Base-by-base conservation (phyloP, 2,329 filamentous ascomycete genomes). In the Fusarium transvaalense region DNA sequence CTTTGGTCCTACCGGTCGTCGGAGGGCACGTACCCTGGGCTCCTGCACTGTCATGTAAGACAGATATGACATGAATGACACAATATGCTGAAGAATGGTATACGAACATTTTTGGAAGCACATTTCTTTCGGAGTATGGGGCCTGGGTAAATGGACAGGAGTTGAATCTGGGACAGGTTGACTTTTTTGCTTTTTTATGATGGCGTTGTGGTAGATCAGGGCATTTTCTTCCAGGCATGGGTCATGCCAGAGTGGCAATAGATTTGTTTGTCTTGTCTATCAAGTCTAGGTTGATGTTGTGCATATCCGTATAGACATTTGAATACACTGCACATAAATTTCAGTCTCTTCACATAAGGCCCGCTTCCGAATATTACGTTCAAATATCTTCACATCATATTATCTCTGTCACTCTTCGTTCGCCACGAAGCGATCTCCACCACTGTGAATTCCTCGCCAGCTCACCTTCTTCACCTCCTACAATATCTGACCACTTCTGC, bases 41-140 rank as follows among this genome's bases (percentile, higher is more conserved):
- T 79, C 82, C 29, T 92, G 90, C 77, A 75, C 78, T 42, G 82
- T 92, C 58, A 92, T 92, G 90, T 92, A 81, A 88, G 39, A 31
- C 19, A 23, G 25, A 50, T 29, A 50, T 29, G 37, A 50, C 27
- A 48, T 52, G 37, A 19, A 66, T 39, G 43, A 57, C 29, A 45
- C n/a, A 50, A 29, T 14, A 52, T 39, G 55, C 58, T 46, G 19
- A 25, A 42, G 45, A 53, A n/a, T 39, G 41, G 37, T 35, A 47
- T 13, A 55, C 50, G 56, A 50, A 56, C 29, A 37, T 55, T 23
- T 55, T 54, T 38, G 29, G 51, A 39, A 60, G 37, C 35, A 21
- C 21, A 32, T 39, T 21, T 43, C 19, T 54, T 27, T 51, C 10
- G 60, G 50, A 56, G 48, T 59, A 48, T 39, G 27, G 43, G 27